phyloP scores from a whole-genome alignment of 257 asterid species.

The Cordia subcordata region DNA sequence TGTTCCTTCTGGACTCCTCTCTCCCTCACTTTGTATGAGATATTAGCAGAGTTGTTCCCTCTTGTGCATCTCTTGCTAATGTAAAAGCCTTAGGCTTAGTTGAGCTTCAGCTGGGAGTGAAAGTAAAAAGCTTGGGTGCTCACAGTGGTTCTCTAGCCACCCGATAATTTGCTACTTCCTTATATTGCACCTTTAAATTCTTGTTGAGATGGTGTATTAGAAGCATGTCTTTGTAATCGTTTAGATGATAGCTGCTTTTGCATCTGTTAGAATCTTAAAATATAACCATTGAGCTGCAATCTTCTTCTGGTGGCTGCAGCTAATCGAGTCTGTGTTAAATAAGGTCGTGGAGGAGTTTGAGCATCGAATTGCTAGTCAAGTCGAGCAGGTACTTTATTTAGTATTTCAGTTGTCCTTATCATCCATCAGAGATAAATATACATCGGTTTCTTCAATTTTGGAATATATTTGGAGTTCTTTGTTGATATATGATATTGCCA shows the following conservation, averaged over 20 bases:
- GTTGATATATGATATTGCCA: constrained; percentile 1
- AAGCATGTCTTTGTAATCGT: not conserved
- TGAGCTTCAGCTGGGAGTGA: too few relatives aligned
- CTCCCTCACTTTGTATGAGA: not conserved
- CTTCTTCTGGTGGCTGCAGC: constrained; percentile 43
- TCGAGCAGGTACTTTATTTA: constrained; percentile 43
- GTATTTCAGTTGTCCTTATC: not conserved
- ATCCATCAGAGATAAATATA: not conserved
- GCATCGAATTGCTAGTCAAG: constrained; percentile 58
- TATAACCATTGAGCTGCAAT: not conserved
- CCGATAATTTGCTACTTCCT: not conserved
- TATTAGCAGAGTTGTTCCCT: not conserved
- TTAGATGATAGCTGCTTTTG: not conserved
- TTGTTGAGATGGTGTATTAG: not conserved
- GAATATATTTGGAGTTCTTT: not conserved
- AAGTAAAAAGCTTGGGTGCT: too few relatives aligned
- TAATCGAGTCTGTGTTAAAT: constrained; percentile 77
- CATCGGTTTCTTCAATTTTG: not conserved
- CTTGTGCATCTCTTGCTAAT: not conserved
- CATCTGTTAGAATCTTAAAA: not conserved
- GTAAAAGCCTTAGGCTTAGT: too few relatives aligned
- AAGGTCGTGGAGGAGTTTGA: constrained; percentile 90
- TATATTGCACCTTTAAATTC: not conserved
- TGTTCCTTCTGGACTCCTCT: constrained; percentile 1
- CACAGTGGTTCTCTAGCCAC: not conserved